Conservation (phyloP, 345 rosid genomes). For the Trapa incisa region DNA sequence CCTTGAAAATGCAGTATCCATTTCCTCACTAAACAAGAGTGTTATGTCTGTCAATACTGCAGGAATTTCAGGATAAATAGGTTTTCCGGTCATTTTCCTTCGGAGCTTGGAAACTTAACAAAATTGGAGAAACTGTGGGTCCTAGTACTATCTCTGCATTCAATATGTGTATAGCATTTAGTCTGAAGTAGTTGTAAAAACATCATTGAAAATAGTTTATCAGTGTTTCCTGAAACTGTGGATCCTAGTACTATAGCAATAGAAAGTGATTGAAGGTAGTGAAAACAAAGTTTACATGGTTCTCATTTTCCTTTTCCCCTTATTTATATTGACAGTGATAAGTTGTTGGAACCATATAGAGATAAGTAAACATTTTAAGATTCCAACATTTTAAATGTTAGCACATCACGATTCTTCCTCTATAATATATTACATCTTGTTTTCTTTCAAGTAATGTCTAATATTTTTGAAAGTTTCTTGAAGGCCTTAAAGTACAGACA, state of each 20-base stretch:
- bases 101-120: constrained; percentile 43
- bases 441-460: not conserved
- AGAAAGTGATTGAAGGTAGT: too few relatives aligned
- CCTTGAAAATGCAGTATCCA: not conserved
- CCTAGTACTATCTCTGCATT: not conserved
- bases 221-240: not conserved
- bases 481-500: not conserved
- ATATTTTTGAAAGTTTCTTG: not conserved
- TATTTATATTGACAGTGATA: not conserved
- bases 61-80: constrained; percentile 43
- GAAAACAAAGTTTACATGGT: too few relatives aligned
- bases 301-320: too few relatives aligned
- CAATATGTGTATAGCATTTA: not conserved
- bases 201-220: not conserved
- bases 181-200: not conserved
- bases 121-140: constrained; percentile 50
- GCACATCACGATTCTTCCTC: not conserved
- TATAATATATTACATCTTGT: not conserved
- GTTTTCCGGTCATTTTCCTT: constrained; percentile 58
- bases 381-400: not conserved
- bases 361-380: not conserved
- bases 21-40: not conserved
- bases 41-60: constrained; percentile 1
- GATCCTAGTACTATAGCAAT: too few relatives aligned
- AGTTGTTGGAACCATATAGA: not conserved